Evolutionary conservation across 2,329 filamentous ascomycete genomes (phyloP).

Genomic region (Ascochyta viciae-villosae): DNA sequence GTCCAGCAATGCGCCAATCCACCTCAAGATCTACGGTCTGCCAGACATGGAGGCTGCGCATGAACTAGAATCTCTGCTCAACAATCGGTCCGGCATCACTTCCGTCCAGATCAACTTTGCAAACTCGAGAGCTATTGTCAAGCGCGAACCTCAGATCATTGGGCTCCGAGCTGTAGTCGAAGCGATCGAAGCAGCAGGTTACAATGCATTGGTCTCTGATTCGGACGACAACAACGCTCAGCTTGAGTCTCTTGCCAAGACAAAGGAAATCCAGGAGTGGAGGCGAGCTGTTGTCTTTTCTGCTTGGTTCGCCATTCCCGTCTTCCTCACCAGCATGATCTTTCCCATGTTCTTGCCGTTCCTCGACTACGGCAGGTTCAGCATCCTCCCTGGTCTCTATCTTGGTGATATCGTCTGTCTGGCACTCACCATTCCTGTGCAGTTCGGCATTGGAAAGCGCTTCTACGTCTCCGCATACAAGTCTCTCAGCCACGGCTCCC

Average conservation of each 20-base stretch:
- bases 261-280: constrained; percentile 95
- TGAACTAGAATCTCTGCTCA: constrained; percentile 72
- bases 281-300: constrained; percentile 79
- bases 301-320: constrained; percentile 81
- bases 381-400: constrained; percentile 77
- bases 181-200: constrained; percentile 78
- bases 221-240: constrained; percentile 96
- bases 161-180: constrained; percentile 86
- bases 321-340: constrained; percentile 92
- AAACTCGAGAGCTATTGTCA: constrained; percentile 76
- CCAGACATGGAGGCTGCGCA: constrained; percentile 74
- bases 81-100: constrained; percentile 71
- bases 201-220: constrained; percentile 88
- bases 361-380: constrained; percentile 77
- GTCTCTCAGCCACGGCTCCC: constrained; percentile 85
- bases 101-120: constrained; percentile 76
- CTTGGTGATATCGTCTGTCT: constrained; percentile 88
- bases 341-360: constrained; percentile 82
- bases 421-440: constrained; percentile 84
- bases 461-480: constrained; percentile 96
- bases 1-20: constrained; percentile 66
- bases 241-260: constrained; percentile 93
- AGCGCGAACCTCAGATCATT: constrained; percentile 73
- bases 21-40: constrained; percentile 85
- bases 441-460: constrained; percentile 93